Conservation (phyloP, 768 basidiomycete genomes). For the Hortiboletus flavorubellus region DNA sequence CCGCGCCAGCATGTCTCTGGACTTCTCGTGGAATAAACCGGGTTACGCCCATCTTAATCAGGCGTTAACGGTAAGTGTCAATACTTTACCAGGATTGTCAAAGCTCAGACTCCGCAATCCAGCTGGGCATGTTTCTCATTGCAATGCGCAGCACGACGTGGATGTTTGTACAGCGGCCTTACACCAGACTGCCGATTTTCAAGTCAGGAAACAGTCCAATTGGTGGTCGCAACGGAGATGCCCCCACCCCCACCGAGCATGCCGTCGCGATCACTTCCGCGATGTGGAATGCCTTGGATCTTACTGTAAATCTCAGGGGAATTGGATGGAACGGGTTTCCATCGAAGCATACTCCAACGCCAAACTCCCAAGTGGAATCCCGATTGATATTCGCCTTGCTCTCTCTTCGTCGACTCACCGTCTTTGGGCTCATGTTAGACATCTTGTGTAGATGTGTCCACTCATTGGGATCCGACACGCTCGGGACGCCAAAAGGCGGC, state of each 20-base stretch:
- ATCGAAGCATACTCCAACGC: conserved; percentile 10
- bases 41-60: conserved; percentile 21
- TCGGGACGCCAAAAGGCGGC: conserved; percentile 34
- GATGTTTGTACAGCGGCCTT: conserved; percentile 14
- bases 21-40: conserved; percentile 19
- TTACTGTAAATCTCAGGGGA: conserved; percentile 23
- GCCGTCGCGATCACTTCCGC: conserved; percentile 6
- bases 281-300: conserved; percentile 30
- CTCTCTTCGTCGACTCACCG: conserved; percentile 10
- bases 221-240: neutral
- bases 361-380: conserved; percentile 19
- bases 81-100: no score
- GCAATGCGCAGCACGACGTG: conserved; percentile 25
- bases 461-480: conserved; percentile 38
- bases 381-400: conserved; percentile 14
- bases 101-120: neutral
- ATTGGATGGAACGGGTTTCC: conserved; percentile 26
- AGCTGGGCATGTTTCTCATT: conserved; percentile 25
- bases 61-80: conserved; percentile 17
- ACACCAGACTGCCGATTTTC: conserved; percentile 10
- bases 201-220: neutral
- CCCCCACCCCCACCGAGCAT: neutral
- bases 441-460: neutral
- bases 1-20: conserved; percentile 32
- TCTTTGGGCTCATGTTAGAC: conserved; percentile 10